These are phyloP conservation scores for Candida tallmaniae DNA, from an alignment of 805 yeast species.

Conservation along the genomic window DNA sequence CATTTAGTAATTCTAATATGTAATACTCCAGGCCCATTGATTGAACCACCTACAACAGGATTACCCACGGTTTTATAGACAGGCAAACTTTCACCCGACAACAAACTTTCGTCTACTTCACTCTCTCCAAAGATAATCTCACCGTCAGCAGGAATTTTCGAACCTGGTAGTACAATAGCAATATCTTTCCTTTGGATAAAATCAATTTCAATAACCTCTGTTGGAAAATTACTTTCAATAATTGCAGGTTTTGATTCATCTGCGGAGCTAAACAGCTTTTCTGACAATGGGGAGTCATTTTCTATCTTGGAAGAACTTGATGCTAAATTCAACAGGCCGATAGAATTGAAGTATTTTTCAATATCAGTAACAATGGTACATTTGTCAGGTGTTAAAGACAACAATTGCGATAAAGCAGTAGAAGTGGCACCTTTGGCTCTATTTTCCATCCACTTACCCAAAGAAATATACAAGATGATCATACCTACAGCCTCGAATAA, in stretches of 20 bases:
- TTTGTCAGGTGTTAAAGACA: slow-evolving; percentile 74
- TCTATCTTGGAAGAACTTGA: too few species aligned
- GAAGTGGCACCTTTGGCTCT: slow-evolving; percentile 93
- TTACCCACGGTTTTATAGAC: slow-evolving; percentile 60
- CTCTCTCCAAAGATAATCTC: slow-evolving; percentile 69
- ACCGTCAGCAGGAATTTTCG: slow-evolving; percentile 91
- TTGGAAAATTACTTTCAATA: slow-evolving; percentile 24
- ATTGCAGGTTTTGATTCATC: not conserved
- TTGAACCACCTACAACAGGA: slow-evolving; percentile 80
- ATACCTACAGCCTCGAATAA: slow-evolving; percentile 85
- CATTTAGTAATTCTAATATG: slow-evolving; percentile 64
- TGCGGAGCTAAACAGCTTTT: slow-evolving; percentile 4
- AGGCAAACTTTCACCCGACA: slow-evolving; percentile 89
- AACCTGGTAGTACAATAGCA: slow-evolving; percentile 78
- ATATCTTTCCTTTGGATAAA: slow-evolving; percentile 74
- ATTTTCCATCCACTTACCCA: slow-evolving; percentile 90
- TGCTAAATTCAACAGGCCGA: not conserved
- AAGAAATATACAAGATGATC: slow-evolving; percentile 76
- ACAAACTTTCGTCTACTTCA: slow-evolving; percentile 81
- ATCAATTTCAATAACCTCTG: slow-evolving; percentile 62
- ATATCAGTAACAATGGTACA: slow-evolving; percentile 59
- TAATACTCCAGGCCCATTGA: slow-evolving; percentile 73
- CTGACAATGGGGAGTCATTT: not conserved
- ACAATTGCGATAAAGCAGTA: slow-evolving; percentile 73
- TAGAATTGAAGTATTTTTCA: slow-evolving; percentile 16